Percentiles rank a stretch among this genome's conserved stretches.
phyloP scores from a whole-genome alignment of 345 rosid genomes.

The Eucalyptus regnans region DNA sequence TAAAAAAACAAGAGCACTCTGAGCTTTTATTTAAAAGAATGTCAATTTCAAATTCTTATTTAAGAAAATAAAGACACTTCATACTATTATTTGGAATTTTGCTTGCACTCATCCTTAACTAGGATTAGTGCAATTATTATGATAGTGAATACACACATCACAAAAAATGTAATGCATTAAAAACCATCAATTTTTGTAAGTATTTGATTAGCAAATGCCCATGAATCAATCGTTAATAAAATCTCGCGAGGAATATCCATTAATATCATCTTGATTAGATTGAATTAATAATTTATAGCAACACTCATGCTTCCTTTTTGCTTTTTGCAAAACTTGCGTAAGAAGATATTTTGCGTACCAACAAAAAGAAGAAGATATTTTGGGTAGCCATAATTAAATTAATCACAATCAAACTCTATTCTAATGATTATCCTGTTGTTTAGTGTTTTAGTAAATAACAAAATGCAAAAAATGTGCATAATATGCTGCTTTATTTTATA shows the following conservation, averaged over 20 bases:
- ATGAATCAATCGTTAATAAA: neutral
- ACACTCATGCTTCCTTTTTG: neutral
- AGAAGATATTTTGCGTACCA: too few species aligned
- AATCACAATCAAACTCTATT: neutral
- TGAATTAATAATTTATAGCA: too few species aligned
- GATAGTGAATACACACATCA: neutral
- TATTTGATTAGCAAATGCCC: neutral
- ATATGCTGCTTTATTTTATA: neutral
- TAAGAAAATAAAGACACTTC: too few species aligned
- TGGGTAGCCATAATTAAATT: neutral
- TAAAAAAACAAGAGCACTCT: accelerated
- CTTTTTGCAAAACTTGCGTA: neutral
- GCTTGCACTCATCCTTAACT: neutral
- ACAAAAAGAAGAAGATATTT: neutral
- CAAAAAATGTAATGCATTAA: neutral
- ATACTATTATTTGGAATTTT: too few species aligned
- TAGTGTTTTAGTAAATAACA: neutral
- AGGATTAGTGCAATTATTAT: neutral
- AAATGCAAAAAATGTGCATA: neutral
- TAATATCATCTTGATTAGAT: neutral
- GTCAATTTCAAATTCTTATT: accelerated
- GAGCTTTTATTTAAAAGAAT: accelerated
- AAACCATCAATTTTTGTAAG: neutral
- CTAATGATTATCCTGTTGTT: neutral
- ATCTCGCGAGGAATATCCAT: neutral